phyloP scores from a whole-genome alignment of 192 early-diverging fungal genomes.

The Linnemannia exigua region DNA sequence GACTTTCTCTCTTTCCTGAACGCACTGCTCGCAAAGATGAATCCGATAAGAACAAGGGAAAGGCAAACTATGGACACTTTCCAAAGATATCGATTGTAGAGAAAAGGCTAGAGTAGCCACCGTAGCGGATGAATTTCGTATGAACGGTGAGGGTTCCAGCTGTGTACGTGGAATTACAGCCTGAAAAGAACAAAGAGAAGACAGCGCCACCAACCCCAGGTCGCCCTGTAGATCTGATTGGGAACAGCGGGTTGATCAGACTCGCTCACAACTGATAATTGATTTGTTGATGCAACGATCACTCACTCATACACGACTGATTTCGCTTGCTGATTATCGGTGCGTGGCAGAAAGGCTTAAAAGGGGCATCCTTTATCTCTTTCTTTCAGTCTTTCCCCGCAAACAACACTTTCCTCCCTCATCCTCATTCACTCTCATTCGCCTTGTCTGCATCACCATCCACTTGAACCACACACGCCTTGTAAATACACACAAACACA shows the following conservation, averaged over 20 bases:
- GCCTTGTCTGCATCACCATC: background rate
- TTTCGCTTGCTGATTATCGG: background rate
- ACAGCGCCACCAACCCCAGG: background rate
- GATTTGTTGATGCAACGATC: background rate
- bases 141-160: background rate
- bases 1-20: background rate
- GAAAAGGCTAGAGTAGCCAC: no score
- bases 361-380: background rate
- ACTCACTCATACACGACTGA: background rate
- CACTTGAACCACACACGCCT: background rate
- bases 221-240: background rate
- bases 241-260: background rate
- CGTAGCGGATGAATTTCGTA: background rate
- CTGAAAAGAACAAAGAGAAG: background rate
- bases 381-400: no score
- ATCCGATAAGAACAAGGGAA: background rate
- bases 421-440: background rate
- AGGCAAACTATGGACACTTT: background rate
- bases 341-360: background rate
- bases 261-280: background rate
- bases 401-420: background rate
- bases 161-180: background rate
- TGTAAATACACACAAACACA: constrained; percentile 1
- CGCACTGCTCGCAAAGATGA: background rate
- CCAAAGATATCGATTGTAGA: background rate